Base-by-base conservation (phyloP, 768 basidiomycete species). In the Strobilomyces echinocephalus region DNA sequence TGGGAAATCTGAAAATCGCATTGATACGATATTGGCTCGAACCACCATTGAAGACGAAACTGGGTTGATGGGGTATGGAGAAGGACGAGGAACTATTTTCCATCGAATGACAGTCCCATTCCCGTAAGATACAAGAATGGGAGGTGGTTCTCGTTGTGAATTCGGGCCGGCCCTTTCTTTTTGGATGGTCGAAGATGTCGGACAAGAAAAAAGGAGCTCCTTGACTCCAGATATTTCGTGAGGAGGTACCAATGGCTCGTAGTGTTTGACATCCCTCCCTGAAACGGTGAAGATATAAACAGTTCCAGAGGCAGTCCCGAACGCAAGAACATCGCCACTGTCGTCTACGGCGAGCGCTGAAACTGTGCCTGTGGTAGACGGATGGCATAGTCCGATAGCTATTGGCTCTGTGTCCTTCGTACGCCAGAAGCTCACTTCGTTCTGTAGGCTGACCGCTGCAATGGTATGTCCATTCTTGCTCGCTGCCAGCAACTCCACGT, bases 401-500 rank as follows among this genome's bases (percentile, higher is more conserved):
- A 76, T 56, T 52, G 78, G 72, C 9, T 70, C 62, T 38, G 74
- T 67, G 20, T 67, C 69, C 20, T 76, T 76, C 49, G 73, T 71
- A 35, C 77, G 75, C 89, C 88, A 91, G 9, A 91, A 72, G 49
- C 76, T 76, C 38, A 94, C 73, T 65, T 91, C 87, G 63, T 90
- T 91, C 60, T 87, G 84, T 49, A 91, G 65, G 6, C 89, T 88
- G 31, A 92, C 83, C 4, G 86, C 84, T 15, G 85, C 79, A 40
- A 88, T 72, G 3, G 83, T 69, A 36, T 74, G 71, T n/a, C 87
- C 85, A 59, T 88, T 81, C 46, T 74, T 75, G 63, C 86, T 91
- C 1, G 82, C 70, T 1, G 87, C 84, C 20, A 95, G 73, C 18
- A 94, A 74, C 55, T 94, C 92, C 12, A 95, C 81, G 59, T 97